Evolutionary conservation across 306 rosid species (phyloP).

Genomic region (Citrullus colocynthis): DNA sequence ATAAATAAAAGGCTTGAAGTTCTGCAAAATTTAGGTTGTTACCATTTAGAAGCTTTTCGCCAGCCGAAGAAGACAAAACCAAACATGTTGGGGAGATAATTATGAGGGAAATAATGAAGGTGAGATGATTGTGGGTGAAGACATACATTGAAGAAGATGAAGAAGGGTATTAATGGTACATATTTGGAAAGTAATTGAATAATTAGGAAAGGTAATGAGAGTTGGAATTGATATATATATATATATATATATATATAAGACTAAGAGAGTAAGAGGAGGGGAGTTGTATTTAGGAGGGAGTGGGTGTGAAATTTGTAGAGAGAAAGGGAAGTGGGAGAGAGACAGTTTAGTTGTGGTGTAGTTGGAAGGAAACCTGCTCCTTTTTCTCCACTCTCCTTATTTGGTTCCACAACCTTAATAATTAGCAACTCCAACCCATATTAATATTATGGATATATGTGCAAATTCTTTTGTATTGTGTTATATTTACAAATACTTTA

Average conservation of each 20-base stretch:
- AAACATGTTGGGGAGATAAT: constrained; percentile 36
- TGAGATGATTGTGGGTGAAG: background rate
- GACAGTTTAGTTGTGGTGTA: constrained; percentile 18
- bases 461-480: no score
- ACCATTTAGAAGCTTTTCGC: constrained; percentile 89
- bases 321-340: constrained; percentile 15
- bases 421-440: no score
- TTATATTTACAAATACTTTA: no score
- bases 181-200: no score
- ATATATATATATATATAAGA: no score
- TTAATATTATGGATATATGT: no score
- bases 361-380: constrained; percentile 23
- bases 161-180: no score
- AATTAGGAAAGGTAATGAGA: background rate
- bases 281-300: constrained; percentile 19
- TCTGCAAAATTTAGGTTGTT: background rate
- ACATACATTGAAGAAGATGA: no score
- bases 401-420: background rate
- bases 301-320: constrained; percentile 27
- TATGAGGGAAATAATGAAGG: background rate
- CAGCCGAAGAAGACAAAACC: constrained; percentile 50
- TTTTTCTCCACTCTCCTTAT: constrained; percentile 23
- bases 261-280: background rate
- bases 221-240: constrained; percentile 12
- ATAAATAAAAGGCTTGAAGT: background rate